Conservation (phyloP, 805 yeast species). For the Wickerhamomyces sydowiorum region DNA sequence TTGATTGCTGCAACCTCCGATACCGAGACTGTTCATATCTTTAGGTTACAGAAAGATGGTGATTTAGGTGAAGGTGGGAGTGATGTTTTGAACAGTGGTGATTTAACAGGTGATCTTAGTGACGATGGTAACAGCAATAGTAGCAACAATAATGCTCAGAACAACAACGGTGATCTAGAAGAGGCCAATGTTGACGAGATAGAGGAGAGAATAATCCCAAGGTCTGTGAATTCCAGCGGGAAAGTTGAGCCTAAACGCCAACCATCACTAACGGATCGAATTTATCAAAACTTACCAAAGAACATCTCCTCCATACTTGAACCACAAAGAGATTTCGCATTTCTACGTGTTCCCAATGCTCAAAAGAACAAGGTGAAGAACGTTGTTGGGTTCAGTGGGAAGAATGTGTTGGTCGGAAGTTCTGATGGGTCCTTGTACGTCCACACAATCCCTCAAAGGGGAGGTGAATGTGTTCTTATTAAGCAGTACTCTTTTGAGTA, state of each 20-base stretch:
- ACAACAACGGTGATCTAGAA: not conserved
- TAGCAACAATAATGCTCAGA: not conserved
- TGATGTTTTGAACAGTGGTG: not conserved
- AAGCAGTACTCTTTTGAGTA: slow-evolving; percentile 37
- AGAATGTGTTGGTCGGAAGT: slow-evolving; percentile 43
- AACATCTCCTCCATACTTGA: slow-evolving; percentile 47
- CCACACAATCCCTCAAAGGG: slow-evolving; percentile 53
- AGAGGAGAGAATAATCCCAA: slow-evolving; percentile 12
- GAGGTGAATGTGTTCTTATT: slow-evolving; percentile 60
- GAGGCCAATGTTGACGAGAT: slow-evolving; percentile 2
- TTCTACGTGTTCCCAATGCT: slow-evolving; percentile 34
- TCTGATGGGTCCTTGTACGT: slow-evolving; percentile 47
- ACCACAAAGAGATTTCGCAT: slow-evolving; percentile 64
- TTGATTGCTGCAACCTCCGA: slow-evolving; percentile 54
- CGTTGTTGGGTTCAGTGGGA: slow-evolving; percentile 26
- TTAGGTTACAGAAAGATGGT: slow-evolving; percentile 31
- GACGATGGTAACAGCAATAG: not conserved
- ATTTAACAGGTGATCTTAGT: not conserved
- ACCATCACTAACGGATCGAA: slow-evolving; percentile 20
- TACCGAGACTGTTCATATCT: slow-evolving; percentile 62
- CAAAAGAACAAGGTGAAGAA: not conserved
- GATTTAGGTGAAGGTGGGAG: not conserved
- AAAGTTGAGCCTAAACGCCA: slow-evolving; percentile 4
- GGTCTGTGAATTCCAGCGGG: slow-evolving; percentile 1
- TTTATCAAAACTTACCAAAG: slow-evolving; percentile 21